Conservation (phyloP, 108 stramenopile genomes). For the Nitzschia inconspicua region DNA sequence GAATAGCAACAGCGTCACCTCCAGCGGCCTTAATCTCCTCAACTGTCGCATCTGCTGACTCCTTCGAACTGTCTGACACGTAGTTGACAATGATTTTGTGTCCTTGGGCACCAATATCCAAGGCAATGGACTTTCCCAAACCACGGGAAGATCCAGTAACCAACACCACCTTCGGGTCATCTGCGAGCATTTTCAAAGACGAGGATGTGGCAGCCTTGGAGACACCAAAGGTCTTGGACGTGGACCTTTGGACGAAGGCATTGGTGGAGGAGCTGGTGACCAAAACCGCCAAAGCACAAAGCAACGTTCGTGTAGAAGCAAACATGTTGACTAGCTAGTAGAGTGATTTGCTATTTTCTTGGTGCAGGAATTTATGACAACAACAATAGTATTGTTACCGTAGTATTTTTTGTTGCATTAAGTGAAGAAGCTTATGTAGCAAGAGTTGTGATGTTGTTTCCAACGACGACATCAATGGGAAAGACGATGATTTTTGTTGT, state of each 20-base stretch:
- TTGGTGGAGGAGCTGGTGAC: slow-evolving; percentile 15
- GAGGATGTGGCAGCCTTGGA: not conserved
- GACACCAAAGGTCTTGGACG: not conserved
- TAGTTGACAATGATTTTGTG: slow-evolving; percentile 96
- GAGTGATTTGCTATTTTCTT: too few relatives aligned
- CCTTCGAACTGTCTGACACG: slow-evolving; percentile 76
- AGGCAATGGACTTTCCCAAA: slow-evolving; percentile 89
- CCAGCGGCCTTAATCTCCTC: slow-evolving; percentile 75
- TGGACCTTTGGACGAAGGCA: slow-evolving; percentile 15
- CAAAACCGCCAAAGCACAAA: too few relatives aligned
- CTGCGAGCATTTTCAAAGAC: slow-evolving; percentile 72
- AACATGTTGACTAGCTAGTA: too few relatives aligned
- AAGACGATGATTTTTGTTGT: too few relatives aligned
- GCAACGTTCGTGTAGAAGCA: too few relatives aligned
- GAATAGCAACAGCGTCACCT: slow-evolving; percentile 80
- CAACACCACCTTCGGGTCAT: slow-evolving; percentile 79
- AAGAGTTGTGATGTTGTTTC: too few relatives aligned
- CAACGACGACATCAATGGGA: too few relatives aligned
- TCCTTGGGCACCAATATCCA: slow-evolving; percentile 82
- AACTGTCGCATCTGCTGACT: slow-evolving; percentile 77
- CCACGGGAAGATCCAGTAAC: slow-evolving; percentile 96
- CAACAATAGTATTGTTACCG: too few relatives aligned
- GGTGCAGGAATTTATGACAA: too few relatives aligned
- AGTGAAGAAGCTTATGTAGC: too few relatives aligned
- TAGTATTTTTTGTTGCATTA: too few relatives aligned